phyloP scores from a whole-genome alignment of 2,329 filamentous ascomycete genomes.

The Acarospora socialis region DNA sequence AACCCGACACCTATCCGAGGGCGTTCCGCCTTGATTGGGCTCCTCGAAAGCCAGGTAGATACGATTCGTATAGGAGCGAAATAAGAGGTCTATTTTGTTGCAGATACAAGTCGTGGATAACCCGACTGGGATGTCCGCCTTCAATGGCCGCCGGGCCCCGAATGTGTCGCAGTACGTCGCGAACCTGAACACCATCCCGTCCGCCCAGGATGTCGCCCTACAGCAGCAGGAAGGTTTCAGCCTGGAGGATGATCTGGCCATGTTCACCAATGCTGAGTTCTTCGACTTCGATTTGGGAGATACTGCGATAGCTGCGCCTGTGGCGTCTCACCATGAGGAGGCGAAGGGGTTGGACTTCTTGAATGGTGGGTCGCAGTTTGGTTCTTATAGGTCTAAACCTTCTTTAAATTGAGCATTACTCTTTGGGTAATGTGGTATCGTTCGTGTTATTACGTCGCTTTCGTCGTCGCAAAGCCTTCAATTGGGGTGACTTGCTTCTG shows the following conservation, averaged over 20 bases:
- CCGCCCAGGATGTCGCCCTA: slow-evolving; percentile 47
- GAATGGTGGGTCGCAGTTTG: slow-evolving; percentile 2
- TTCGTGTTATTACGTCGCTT: too few relatives aligned
- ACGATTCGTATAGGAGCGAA: too few relatives aligned
- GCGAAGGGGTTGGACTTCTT: slow-evolving; percentile 10
- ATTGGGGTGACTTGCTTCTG: too few relatives aligned
- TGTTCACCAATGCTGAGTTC: slow-evolving; percentile 74
- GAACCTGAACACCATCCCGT: slow-evolving; percentile 60
- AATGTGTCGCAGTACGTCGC: slow-evolving; percentile 86
- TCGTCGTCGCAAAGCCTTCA: too few relatives aligned
- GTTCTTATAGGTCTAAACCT: too few relatives aligned
- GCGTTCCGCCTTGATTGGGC: too few relatives aligned
- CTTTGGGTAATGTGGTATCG: too few relatives aligned
- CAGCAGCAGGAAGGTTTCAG: slow-evolving; percentile 46
- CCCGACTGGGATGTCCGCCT: slow-evolving; percentile 47
- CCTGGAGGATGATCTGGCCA: slow-evolving; percentile 56
- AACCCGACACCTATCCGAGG: too few relatives aligned
- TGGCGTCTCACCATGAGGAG: slow-evolving; percentile 1
- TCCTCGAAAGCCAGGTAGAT: too few relatives aligned
- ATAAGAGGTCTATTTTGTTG: too few relatives aligned
- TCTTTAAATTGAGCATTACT: too few relatives aligned
- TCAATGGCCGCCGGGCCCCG: slow-evolving; percentile 61
- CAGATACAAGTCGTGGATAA: not conserved
- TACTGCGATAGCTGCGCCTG: too few relatives aligned
- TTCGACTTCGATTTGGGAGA: slow-evolving; percentile 62